Percentiles rank a stretch among this genome's conserved stretches.
Evolutionary conservation across 78 protist species (phyloP).

Genomic region (Cavenderia fasciculata): DNA sequence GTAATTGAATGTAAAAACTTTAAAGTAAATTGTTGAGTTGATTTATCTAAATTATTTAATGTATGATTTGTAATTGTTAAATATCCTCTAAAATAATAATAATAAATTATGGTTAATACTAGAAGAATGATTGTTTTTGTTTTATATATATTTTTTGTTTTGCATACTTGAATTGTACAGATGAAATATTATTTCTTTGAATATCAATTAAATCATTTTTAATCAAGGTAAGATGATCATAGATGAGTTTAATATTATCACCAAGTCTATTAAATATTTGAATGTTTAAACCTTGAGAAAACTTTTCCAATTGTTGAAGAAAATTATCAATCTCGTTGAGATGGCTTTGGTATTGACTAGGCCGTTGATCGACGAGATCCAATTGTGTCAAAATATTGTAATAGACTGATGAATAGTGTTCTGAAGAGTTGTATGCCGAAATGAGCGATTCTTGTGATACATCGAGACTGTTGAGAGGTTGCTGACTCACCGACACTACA

Average conservation of each 20-base stretch:
- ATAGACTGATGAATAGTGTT: slow-evolving; percentile 1
- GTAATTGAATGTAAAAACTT: slow-evolving; percentile 47
- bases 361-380: background rate
- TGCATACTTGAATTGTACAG: slow-evolving; percentile 28
- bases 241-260: slow-evolving; percentile 44
- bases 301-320: slow-evolving; percentile 11
- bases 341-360: background rate
- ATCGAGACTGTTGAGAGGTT: too few relatives aligned
- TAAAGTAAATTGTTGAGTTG: slow-evolving; percentile 39
- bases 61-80: slow-evolving; percentile 39
- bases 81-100: slow-evolving; percentile 26
- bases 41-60: slow-evolving; percentile 15
- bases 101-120: too few relatives aligned
- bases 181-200: background rate
- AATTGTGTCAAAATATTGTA: slow-evolving; percentile 26
- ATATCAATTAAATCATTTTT: slow-evolving; percentile 41
- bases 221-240: slow-evolving; percentile 46
- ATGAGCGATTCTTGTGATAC: slow-evolving; percentile 40
- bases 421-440: slow-evolving; percentile 9
- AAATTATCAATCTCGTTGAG: slow-evolving; percentile 30
- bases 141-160: too few relatives aligned
- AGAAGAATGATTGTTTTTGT: too few relatives aligned
- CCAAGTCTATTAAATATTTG: slow-evolving; percentile 53
- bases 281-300: background rate
- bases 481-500: slow-evolving; percentile 12